Conservation (phyloP, 768 basidiomycete species). For the Mycena albidolilacea region DNA sequence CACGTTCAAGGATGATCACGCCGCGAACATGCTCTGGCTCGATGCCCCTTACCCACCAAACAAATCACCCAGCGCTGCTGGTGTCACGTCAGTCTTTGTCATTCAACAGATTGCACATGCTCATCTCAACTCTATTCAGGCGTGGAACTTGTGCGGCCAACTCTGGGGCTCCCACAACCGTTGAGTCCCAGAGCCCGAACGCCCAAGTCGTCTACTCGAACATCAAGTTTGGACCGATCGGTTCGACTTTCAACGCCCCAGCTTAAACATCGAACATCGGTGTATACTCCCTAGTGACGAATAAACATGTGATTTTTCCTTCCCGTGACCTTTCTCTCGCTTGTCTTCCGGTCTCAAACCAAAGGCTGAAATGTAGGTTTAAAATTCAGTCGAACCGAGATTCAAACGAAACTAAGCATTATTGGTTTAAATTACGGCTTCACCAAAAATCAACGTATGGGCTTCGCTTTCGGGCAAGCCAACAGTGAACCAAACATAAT, state of each 20-base stretch:
- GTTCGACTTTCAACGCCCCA: constrained; percentile 4
- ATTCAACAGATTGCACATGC: not conserved
- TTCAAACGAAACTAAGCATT: too few species aligned
- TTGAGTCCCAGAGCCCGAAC: constrained; percentile 5
- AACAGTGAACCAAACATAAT: too few species aligned
- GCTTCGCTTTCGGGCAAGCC: too few species aligned
- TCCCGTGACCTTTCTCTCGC: not conserved
- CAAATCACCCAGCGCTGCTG: too few species aligned
- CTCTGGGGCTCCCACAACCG: not conserved
- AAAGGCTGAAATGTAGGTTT: too few species aligned
- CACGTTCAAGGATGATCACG: not conserved
- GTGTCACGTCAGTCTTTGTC: not conserved
- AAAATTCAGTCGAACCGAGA: too few species aligned
- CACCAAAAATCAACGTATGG: too few species aligned
- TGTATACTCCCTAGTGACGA: constrained; percentile 6
- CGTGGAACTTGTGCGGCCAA: constrained; percentile 8
- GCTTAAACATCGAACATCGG: not conserved
- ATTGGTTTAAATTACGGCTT: too few species aligned
- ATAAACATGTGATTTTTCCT: constrained; percentile 1
- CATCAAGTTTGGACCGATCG: constrained; percentile 10
- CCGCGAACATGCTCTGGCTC: constrained; percentile 5
- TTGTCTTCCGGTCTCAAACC: not conserved
- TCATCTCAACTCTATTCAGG: not conserved
- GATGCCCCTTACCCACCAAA: too few species aligned
- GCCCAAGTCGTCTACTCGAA: constrained; percentile 15